phyloP scores from a whole-genome alignment of 495 filamentous ascomycete species.

The Oleoguttula mirabilis region DNA sequence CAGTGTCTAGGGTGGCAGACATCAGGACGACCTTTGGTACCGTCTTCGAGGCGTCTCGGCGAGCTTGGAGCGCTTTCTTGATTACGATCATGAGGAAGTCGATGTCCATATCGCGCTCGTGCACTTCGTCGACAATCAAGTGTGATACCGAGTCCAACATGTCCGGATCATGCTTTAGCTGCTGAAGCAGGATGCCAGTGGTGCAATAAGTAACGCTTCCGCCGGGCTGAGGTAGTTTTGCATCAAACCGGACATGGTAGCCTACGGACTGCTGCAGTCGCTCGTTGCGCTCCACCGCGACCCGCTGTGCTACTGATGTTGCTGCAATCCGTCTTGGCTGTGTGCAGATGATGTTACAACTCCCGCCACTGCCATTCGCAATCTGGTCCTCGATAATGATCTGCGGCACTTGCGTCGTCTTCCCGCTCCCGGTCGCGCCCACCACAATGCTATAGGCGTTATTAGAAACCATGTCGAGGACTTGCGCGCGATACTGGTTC shows the following conservation, averaged over 20 bases:
- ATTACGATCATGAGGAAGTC: conserved; percentile 46
- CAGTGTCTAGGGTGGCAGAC: conserved; percentile 47
- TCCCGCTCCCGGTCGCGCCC: conserved; percentile 48
- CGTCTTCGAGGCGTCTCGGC: conserved; percentile 26
- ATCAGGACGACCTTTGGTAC: conserved; percentile 45
- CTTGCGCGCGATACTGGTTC: conserved; percentile 32
- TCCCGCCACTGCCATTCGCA: conserved; percentile 28
- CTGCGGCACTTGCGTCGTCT: conserved; percentile 52
- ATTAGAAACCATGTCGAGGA: conserved; percentile 39
- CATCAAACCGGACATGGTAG: conserved; percentile 43
- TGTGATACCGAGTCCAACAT: conserved; percentile 38
- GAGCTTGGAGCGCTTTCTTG: conserved; percentile 35
- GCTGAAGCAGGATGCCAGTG: conserved; percentile 42
- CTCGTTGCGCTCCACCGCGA: conserved; percentile 44
- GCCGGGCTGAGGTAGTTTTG: conserved; percentile 28
- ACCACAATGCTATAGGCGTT: conserved; percentile 43
- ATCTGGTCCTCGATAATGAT: conserved; percentile 45
- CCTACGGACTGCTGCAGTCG: conserved; percentile 38
- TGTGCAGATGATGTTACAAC: conserved; percentile 45
- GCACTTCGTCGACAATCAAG: conserved; percentile 50
- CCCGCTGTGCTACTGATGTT: conserved; percentile 41
- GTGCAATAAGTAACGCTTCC: conserved; percentile 48
- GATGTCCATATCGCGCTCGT: conserved; percentile 44
- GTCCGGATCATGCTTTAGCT: conserved; percentile 35
- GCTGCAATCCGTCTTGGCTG: conserved; percentile 49